Base-by-base conservation (phyloP, 192 early-diverging fungal genomes). In the Rhizophlyctis rosea region DNA sequence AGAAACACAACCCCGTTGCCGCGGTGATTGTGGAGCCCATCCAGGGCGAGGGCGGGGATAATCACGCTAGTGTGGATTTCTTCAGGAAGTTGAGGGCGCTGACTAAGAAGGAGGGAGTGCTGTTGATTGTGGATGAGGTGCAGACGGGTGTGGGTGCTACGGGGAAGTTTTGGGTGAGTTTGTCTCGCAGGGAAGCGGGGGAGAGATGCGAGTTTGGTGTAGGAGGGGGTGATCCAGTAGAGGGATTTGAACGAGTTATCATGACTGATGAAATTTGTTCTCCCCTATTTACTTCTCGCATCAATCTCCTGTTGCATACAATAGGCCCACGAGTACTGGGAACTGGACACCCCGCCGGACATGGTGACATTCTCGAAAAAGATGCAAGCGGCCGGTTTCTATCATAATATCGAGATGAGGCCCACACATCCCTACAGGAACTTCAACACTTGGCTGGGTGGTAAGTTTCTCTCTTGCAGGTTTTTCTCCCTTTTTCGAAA, bases 91-190 rank as follows among this genome's bases (percentile, higher is more conserved):
- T 59, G 52, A 13, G 57, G 18, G 34, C 32, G 16, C 16, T 59
- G 1, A 59, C 57, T 1, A 59, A 59, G 25, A 16, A 30, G 14
- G 13, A 50, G 1, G 52, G 52, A 48, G 57, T 59, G 25, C 23
- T 47, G 57, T 27, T 59, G 57, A 47, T 59, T 48, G 57, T 59
- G 14, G 57, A 59, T 47, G 57, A 59, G 30, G 57, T 59, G 34
- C 57, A 59, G 30, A 59, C 57, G 14, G 57, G 57, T 13, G 57
- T 56, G 32, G 57, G 57, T 13, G 34, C 39, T 13, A 48, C 57
- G 35, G 57, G 57, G 25, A 59, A 59, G 52, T 14, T 59, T 13
- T 28, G 57, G 35, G 35, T 59, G 1, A 0, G 39, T 44, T 18
- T n/a, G n/a, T n/a, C n/a, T n/a, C n/a, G n/a, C n/a, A n/a, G n/a